Percentiles rank a stretch among this genome's conserved stretches.
Conservation (phyloP, 1,284 basidiomycete species). For the Chiua sp. region DNA sequence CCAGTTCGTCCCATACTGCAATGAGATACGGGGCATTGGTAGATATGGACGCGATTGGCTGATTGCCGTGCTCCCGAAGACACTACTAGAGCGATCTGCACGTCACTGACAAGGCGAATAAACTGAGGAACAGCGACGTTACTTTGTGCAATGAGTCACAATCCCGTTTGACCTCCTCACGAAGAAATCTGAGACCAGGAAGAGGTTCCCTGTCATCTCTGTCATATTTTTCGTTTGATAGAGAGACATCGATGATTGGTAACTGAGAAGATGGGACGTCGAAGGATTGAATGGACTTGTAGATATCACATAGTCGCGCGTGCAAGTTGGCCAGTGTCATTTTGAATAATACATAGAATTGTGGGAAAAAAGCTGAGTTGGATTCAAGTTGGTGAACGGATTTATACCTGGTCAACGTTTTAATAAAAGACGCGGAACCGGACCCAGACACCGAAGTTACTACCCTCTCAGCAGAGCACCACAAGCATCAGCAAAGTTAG, state of each 20-base stretch:
- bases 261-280: not conserved
- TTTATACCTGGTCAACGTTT: too few species aligned
- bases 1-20: constrained; percentile 78
- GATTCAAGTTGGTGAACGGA: too few species aligned
- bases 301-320: constrained; percentile 4
- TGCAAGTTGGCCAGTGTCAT: constrained; percentile 4
- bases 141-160: constrained; percentile 49
- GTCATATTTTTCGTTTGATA: not conserved
- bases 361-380: too few species aligned
- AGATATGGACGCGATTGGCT: constrained; percentile 45
- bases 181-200: constrained; percentile 45
- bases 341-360: not conserved
- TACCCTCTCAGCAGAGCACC: too few species aligned
- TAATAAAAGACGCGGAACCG: too few species aligned
- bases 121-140: not conserved
- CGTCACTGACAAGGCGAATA: constrained; percentile 4
- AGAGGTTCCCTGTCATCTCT: constrained; percentile 22
- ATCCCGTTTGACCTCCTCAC: constrained; percentile 48
- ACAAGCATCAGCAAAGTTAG: too few species aligned
- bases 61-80: constrained; percentile 47
- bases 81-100: constrained; percentile 57
- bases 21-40: constrained; percentile 79
- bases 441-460: too few species aligned
- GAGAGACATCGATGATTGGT: constrained; percentile 12
- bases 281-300: constrained; percentile 11